A percentile compares a stretch with the other conserved stretches of the same genome.
These are phyloP conservation scores for Blastocystis sp. DNA, from an alignment of 352 stramenopile species.

Conservation along the genomic window DNA sequence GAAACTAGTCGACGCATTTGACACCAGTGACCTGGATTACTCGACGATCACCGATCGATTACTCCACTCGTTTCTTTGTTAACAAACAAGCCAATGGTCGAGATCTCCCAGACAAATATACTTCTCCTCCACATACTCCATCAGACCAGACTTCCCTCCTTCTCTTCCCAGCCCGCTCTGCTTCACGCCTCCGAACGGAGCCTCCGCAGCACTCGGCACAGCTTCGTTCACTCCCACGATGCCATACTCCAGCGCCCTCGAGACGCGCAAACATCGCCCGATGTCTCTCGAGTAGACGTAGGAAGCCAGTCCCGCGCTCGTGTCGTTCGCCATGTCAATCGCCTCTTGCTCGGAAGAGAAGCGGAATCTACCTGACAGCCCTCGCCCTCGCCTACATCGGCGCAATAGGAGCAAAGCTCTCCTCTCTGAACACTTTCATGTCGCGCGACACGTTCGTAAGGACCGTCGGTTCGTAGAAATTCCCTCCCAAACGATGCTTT, in stretches of 20 bases:
- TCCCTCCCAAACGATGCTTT: constrained; percentile 65
- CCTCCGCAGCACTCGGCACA: constrained; percentile 75
- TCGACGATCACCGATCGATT: neutral
- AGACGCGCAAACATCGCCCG: constrained; percentile 77
- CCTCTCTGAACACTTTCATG: constrained; percentile 80
- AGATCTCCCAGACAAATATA: constrained; percentile 78
- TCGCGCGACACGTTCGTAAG: constrained; percentile 74
- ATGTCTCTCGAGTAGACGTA: constrained; percentile 88
- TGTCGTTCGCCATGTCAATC: constrained; percentile 85
- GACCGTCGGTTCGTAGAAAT: constrained; percentile 89
- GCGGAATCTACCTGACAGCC: constrained; percentile 65
- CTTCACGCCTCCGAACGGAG: constrained; percentile 78
- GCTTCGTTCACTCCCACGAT: constrained; percentile 89
- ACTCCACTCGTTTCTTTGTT: neutral
- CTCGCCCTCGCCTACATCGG: constrained; percentile 67
- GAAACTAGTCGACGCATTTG: constrained; percentile 46
- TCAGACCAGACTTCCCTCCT: constrained; percentile 66
- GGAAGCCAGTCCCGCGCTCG: constrained; percentile 78
- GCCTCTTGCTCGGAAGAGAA: constrained; percentile 90
- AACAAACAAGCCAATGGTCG: neutral
- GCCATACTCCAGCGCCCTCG: constrained; percentile 78
- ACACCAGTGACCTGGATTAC: constrained; percentile 20
- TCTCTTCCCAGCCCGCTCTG: constrained; percentile 78
- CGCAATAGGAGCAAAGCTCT: constrained; percentile 92
- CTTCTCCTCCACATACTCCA: constrained; percentile 93